Evolutionary conservation across 2,329 filamentous ascomycete genomes (phyloP).

Genomic region (Alternaria postmessia): DNA sequence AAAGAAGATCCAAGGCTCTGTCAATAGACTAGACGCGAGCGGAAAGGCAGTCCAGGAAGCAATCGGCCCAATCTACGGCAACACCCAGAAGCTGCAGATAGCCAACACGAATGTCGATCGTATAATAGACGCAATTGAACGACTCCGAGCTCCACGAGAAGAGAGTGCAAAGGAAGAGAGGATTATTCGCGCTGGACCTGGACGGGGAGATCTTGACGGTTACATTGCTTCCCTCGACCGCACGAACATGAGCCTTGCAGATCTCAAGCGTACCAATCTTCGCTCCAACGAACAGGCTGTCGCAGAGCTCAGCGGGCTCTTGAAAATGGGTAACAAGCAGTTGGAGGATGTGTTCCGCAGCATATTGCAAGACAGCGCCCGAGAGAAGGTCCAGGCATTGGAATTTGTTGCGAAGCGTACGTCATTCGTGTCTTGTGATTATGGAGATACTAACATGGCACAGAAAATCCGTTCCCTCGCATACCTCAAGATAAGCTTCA

Average conservation of each 20-base stretch:
- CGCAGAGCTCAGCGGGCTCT: constrained; percentile 76
- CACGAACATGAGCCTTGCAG: constrained; percentile 80
- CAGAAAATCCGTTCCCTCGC: constrained; percentile 77
- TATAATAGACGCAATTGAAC: constrained; percentile 85
- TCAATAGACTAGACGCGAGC: constrained; percentile 83
- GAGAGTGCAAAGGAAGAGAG: constrained; percentile 91
- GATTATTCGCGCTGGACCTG: constrained; percentile 75
- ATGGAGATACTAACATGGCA: constrained; percentile 20
- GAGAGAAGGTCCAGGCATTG: constrained; percentile 79
- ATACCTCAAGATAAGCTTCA: constrained; percentile 78
- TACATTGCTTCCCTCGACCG: constrained; percentile 92
- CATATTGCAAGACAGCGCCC: constrained; percentile 78
- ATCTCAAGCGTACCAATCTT: constrained; percentile 89
- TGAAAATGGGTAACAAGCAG: constrained; percentile 81
- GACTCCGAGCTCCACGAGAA: constrained; percentile 87
- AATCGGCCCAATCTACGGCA: constrained; percentile 89
- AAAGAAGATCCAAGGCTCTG: constrained; percentile 91
- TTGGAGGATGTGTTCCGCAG: constrained; percentile 85
- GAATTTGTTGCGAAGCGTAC: constrained; percentile 91
- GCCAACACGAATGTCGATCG: constrained; percentile 88
- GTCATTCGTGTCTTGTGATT: not conserved
- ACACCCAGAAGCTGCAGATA: constrained; percentile 88
- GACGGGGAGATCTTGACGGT: constrained; percentile 77
- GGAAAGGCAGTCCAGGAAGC: constrained; percentile 92
- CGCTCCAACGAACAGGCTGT: constrained; percentile 91